Conservation (phyloP, 2,329 filamentous ascomycete species). For the Tolypocladium tundrense region DNA sequence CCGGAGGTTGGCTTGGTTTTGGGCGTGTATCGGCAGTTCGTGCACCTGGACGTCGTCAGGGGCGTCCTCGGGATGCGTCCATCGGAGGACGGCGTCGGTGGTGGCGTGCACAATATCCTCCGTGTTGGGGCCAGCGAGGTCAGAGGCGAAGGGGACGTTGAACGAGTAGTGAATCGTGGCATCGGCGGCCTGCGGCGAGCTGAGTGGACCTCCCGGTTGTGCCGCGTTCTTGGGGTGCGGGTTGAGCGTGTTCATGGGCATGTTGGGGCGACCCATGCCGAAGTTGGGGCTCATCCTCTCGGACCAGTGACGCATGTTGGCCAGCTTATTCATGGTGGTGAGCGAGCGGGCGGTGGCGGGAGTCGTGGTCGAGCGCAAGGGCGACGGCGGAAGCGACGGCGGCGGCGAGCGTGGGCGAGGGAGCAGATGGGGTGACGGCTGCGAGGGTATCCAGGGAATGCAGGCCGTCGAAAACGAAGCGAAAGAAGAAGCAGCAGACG, state of each 20-base stretch:
- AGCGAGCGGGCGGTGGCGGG: constrained; percentile 2
- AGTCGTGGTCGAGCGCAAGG: background rate
- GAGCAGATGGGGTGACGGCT: constrained; percentile 12
- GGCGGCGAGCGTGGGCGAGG: constrained; percentile 4
- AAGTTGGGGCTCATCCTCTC: constrained; percentile 61
- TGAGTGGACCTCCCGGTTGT: constrained; percentile 43
- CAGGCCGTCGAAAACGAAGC: constrained; percentile 5
- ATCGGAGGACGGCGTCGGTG: constrained; percentile 74
- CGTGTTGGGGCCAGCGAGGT: constrained; percentile 81
- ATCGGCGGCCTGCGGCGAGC: constrained; percentile 62
- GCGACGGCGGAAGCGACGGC: constrained; percentile 5
- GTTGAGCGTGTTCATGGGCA: constrained; percentile 44
- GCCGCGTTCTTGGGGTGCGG: constrained; percentile 47
- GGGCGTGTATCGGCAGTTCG: constrained; percentile 82
- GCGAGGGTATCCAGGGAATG: constrained; percentile 12
- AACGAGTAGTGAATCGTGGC: constrained; percentile 85
- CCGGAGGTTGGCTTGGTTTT: constrained; percentile 72
- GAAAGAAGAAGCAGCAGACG: constrained; percentile 7
- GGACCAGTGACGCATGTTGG: constrained; percentile 63
- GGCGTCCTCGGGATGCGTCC: constrained; percentile 85
- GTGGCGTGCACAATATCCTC: constrained; percentile 94
- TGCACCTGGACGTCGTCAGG: constrained; percentile 76
- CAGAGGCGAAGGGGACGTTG: constrained; percentile 93
- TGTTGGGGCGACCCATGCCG: constrained; percentile 51
- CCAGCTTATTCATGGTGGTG: constrained; percentile 58